These are phyloP conservation scores for Lasiodiplodia theobromae DNA, from an alignment of 2,329 filamentous ascomycete genomes.

Conservation along the genomic window DNA sequence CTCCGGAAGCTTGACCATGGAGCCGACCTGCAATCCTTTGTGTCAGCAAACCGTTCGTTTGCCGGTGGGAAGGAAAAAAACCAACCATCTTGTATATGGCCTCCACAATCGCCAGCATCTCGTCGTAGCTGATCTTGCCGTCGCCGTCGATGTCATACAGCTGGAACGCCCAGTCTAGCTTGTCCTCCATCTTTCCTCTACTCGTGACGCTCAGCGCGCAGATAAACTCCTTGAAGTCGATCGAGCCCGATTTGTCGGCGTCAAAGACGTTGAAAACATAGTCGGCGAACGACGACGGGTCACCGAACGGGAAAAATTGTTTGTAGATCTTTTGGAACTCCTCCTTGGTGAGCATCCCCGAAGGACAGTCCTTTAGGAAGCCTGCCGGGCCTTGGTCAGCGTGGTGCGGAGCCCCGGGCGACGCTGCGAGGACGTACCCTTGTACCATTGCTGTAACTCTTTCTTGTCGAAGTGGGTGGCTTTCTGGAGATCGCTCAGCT, in stretches of 20 bases:
- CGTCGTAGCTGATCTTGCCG: constrained; percentile 98
- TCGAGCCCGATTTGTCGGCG: constrained; percentile 93
- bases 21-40: constrained; percentile 73
- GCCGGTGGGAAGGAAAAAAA: not conserved
- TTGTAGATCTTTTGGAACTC: constrained; percentile 99
- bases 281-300: constrained; percentile 96
- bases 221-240: constrained; percentile 99
- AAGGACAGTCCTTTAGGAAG: constrained; percentile 97
- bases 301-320: constrained; percentile 98
- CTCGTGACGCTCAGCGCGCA: constrained; percentile 96
- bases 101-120: constrained; percentile 98
- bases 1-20: constrained; percentile 98
- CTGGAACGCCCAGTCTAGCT: constrained; percentile 99
- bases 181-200: constrained; percentile 98
- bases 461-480: constrained; percentile 99
- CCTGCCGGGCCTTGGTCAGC: constrained; percentile 61
- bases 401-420: not conserved
- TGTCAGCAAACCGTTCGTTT: constrained; percentile 33
- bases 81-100: constrained; percentile 99
- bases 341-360: constrained; percentile 94
- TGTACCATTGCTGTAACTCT: constrained; percentile 99
- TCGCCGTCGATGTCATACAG: constrained; percentile 99
- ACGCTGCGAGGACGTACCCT: constrained; percentile 68
- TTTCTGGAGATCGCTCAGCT: constrained; percentile 93
- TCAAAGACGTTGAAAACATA: constrained; percentile 99